phyloP scores from a whole-genome alignment of 2,329 filamentous ascomycete species.

The Botryotinia narcissicola region DNA sequence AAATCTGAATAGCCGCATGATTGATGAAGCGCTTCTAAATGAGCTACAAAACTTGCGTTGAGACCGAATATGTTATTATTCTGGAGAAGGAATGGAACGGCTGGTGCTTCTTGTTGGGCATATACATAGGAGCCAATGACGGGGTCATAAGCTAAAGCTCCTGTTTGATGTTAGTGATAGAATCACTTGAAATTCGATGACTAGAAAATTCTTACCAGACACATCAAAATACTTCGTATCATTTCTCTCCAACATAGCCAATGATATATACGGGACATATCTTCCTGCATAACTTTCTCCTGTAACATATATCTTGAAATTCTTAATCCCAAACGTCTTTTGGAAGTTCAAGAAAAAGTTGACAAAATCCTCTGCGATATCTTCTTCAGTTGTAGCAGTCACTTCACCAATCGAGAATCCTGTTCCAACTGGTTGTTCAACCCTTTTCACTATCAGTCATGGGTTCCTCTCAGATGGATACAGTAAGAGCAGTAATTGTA shows the following conservation, averaged over 20 bases:
- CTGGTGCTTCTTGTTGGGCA: slow-evolving; percentile 37
- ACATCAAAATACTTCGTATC: background rate
- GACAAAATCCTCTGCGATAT: slow-evolving; percentile 47
- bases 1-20: background rate
- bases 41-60: background rate
- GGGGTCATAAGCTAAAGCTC: slow-evolving; percentile 32
- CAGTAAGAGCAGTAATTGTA: slow-evolving; percentile 29
- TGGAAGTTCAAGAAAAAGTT: slow-evolving; percentile 56
- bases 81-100: slow-evolving; percentile 43
- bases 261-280: background rate
- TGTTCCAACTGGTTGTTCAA: slow-evolving; percentile 48
- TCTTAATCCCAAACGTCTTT: slow-evolving; percentile 51
- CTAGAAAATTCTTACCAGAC: background rate
- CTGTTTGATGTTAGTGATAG: slow-evolving; percentile 1
- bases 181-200: background rate
- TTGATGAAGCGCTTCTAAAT: background rate
- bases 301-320: slow-evolving; percentile 53
- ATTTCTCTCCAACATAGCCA: background rate
- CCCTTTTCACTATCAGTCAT: slow-evolving; percentile 45
- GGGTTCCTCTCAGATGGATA: background rate
- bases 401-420: slow-evolving; percentile 31
- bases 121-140: slow-evolving; percentile 25
- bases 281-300: slow-evolving; percentile 49
- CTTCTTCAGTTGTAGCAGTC: slow-evolving; percentile 44
- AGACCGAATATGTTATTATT: background rate